Evolutionary conservation across 192 early-diverging fungal species (phyloP), one percentile per base, ranked within the genome.

Genomic region (Spizellomyces sp.): DNA sequence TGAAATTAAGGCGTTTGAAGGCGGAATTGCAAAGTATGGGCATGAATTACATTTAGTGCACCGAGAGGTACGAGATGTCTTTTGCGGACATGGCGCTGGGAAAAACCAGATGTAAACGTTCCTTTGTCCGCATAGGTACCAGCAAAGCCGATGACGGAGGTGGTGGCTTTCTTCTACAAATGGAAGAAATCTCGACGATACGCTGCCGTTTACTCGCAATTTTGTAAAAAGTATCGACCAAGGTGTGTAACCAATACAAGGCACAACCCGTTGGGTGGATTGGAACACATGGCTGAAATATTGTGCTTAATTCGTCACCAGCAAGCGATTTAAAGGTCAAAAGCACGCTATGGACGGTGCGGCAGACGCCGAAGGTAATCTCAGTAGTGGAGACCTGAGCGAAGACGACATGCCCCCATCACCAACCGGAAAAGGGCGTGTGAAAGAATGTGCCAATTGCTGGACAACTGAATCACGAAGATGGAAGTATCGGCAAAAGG

Each of bases 381-480:
- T 70, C 7, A 54, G 50, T 54, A 61, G 43, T 42, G 68, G 68
- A 0, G 68, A 70, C 47, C 19, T 70, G 15, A 70, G 68, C 42
- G 66, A 68, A 56, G 67, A 73, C 57, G 63, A 73, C 8, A n/a
- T 45, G 21, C 64, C 70, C 9, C 71, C 41, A n/a, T 57, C 64
- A n/a, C 71, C 71, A 15, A 36, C 71, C 44, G 21, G 56, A 41
- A 66, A 45, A 45, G 46, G 41, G 27, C 48, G 48, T 6, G 10
- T n/a, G 44, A 54, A 66, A 19, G 78, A 80, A 68, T 80, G 79
- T 55, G 22, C 66, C 42, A 80, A 80, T 64, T 80, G 79, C 67
- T 77, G 42, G n/a, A 55, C 61, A 6, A 61, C 58, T 22, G 62
- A 76, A 17, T 61, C 69, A 14, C 42, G 47, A n/a, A 43, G 36